Evolutionary conservation across 495 filamentous ascomycete species (phyloP).

Genomic region (Tuber borchii): DNA sequence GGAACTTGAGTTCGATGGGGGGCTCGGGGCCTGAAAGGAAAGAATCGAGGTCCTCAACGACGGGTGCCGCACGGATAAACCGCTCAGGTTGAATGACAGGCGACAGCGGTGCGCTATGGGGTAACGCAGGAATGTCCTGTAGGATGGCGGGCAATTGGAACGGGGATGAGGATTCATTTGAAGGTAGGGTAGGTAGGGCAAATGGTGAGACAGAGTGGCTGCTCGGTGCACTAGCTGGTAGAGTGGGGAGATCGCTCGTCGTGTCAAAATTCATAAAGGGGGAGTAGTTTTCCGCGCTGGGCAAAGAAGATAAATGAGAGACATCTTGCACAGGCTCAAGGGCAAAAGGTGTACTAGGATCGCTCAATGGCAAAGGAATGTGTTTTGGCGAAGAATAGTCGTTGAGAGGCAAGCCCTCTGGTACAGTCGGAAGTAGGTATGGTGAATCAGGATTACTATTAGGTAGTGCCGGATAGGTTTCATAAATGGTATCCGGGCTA

Average conservation of each 20-base stretch:
- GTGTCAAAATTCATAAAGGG: background rate
- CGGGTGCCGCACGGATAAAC: background rate
- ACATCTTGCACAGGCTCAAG: background rate
- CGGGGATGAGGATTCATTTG: background rate
- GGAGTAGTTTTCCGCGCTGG: background rate
- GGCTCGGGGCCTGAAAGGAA: background rate
- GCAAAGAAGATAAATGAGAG: slow-evolving; percentile 4
- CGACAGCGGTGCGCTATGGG: background rate
- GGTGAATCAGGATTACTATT: slow-evolving; percentile 21
- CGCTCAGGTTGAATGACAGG: background rate
- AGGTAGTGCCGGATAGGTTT: slow-evolving; percentile 24
- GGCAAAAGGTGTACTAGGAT: background rate
- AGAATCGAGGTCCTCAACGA: background rate
- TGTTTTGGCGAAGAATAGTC: slow-evolving; percentile 1
- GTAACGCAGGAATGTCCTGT: background rate
- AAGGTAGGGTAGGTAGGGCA: background rate
- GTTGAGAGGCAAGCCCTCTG: background rate
- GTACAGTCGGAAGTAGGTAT: background rate
- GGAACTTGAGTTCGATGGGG: background rate
- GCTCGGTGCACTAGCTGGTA: slow-evolving; percentile 20
- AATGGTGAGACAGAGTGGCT: background rate
- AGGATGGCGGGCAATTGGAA: background rate
- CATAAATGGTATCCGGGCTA: slow-evolving; percentile 31
- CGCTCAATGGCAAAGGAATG: slow-evolving; percentile 5
- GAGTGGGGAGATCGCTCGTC: slow-evolving; percentile 12